Evolutionary conservation across 2,329 filamentous ascomycete genomes (phyloP).

Genomic region (Nemania bipapillata): DNA sequence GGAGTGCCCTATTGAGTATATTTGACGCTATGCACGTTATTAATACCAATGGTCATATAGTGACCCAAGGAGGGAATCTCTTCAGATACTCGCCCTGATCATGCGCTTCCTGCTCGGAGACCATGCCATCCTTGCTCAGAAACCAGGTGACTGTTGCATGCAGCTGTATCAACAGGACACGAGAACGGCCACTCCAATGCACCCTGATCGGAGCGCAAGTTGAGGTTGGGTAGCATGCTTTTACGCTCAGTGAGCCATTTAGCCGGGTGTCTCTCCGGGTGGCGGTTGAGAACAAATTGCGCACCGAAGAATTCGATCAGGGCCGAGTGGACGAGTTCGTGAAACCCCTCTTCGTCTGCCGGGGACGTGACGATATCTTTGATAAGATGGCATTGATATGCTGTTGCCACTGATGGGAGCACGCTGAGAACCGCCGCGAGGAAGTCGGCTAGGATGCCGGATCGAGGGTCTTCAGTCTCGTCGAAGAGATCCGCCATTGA

Average conservation of each 20-base stretch:
- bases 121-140: neutral
- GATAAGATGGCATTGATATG: slow-evolving; percentile 12
- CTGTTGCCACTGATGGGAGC: slow-evolving; percentile 3
- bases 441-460: slow-evolving; percentile 21
- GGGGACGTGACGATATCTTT: neutral
- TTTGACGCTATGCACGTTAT: no score
- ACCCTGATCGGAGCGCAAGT: neutral
- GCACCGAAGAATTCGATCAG: slow-evolving; percentile 28
- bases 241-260: neutral
- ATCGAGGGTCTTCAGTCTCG: slow-evolving; percentile 8
- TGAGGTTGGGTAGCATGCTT: neutral
- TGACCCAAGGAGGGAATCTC: slow-evolving; percentile 6
- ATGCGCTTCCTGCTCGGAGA: slow-evolving; percentile 2
- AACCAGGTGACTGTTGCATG: slow-evolving; percentile 37
- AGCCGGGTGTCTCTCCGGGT: neutral
- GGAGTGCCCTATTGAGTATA: neutral
- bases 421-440: neutral
- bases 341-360: neutral
- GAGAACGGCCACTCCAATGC: neutral
- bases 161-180: neutral
- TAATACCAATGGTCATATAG: slow-evolving; percentile 5
- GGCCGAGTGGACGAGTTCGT: slow-evolving; percentile 13
- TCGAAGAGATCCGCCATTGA: neutral
- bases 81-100: neutral
- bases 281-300: slow-evolving; percentile 17